Conservation (phyloP, 805 yeast species). For the Crinitomyces ghanaensis region DNA sequence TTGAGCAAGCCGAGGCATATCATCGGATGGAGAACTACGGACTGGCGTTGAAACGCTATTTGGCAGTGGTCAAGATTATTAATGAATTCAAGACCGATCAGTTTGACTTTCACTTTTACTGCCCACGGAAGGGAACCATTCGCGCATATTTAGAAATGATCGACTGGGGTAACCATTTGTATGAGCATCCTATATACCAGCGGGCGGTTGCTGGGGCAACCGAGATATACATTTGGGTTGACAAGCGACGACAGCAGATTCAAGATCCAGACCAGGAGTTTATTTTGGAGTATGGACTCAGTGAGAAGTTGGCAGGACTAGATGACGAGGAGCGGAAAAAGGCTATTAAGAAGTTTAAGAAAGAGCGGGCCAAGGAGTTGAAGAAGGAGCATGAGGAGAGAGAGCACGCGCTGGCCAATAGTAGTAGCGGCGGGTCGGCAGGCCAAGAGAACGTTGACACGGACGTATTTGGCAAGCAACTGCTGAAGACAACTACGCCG, state of each 20-base stretch:
- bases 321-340: conserved; percentile 23
- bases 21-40: conserved; percentile 53
- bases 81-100: conserved; percentile 71
- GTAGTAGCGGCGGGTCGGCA: no score
- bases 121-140: conserved; percentile 83
- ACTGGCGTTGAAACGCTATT: conserved; percentile 67
- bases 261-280: conserved; percentile 4
- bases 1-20: conserved; percentile 78
- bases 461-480: conserved; percentile 41
- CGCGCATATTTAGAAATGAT: conserved; percentile 69
- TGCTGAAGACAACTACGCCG: conserved; percentile 28
- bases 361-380: conserved; percentile 32
- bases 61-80: conserved; percentile 54
- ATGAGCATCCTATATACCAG: conserved; percentile 56
- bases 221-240: conserved; percentile 38
- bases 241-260: conserved; percentile 14
- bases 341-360: conserved; percentile 31
- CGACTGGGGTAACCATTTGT: conserved; percentile 72
- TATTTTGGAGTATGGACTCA: conserved; percentile 10
- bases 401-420: conserved; percentile 22
- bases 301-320: no score
- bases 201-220: conserved; percentile 60
- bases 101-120: conserved; percentile 87
- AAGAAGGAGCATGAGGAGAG: conserved; percentile 36
- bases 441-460: conserved; percentile 11